Base-by-base conservation (phyloP, 2,329 filamentous ascomycete species). In the Aspergillus persii region DNA sequence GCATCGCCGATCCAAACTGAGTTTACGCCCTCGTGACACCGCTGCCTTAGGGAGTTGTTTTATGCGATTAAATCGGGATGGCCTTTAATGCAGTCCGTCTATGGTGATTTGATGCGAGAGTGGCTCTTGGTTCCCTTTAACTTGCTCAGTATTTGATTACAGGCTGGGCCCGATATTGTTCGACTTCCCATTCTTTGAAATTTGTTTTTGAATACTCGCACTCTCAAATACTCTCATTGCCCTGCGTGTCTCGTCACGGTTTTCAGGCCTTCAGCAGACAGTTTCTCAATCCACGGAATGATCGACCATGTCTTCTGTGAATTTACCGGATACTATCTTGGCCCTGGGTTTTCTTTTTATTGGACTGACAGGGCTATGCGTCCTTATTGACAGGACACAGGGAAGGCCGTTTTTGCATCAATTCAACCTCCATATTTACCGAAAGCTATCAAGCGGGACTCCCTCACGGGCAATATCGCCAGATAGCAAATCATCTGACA, bases 401-500 rank as follows among this genome's bases (percentile, higher is more conserved):
- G 74, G 76, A 27, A 74, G 74, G 60, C 63, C 77, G 5, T 48
- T 84, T 3, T 63, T 80, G 18, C 64, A 68, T 56, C 72, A 76
- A 56, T 59, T 83, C 4, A 68, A 67, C 26, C 63, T 79, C 53
- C 75, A 73, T 52, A 71, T 72, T 47, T 75, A 77, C 57, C 77
- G 76, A 61, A 65, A 73, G n/a, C 80, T 81, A n/a, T 77, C 75
- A 31, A 77, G 81, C 9, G 75, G 72, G 61, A 84, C 82, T n/a
- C 82, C 83, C 47, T 81, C 83, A 44, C 77, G 79, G 53, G 84
- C 82, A 1, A 63, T 84, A 8, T 83, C 82, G 1, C 81, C 81
- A 2, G 75, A 77, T n/a, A 81, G 81, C 68, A 75, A 75, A 62
- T 58, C 75, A 53, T 58, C 70, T 46, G 68, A 66, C 12, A 71